Conservation (phyloP, 139 green algal genomes). For the Chlamydomonas applanata region DNA sequence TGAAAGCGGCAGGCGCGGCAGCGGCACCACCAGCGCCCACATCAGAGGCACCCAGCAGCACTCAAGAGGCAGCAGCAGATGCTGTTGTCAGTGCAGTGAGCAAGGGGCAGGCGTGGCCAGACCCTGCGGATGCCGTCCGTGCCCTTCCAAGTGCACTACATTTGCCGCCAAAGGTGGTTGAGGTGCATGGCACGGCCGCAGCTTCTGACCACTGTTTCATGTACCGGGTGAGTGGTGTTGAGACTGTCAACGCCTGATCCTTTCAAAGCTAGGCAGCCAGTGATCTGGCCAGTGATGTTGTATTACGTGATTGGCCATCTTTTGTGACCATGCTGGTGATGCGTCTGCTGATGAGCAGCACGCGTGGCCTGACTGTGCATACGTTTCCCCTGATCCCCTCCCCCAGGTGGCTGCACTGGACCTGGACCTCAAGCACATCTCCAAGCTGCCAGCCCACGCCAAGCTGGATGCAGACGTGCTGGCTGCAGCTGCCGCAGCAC, state of each 20-base stretch:
- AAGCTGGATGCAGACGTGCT: slow-evolving; percentile 57
- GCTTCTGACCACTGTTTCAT: too few relatives aligned
- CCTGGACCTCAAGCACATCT: slow-evolving; percentile 71
- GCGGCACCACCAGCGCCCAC: not conserved
- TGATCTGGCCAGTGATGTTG: too few relatives aligned
- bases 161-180: too few relatives aligned
- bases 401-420: slow-evolving; percentile 67
- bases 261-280: too few relatives aligned
- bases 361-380: not conserved
- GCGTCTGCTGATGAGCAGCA: too few relatives aligned
- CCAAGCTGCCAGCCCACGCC: slow-evolving; percentile 58
- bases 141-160: too few relatives aligned
- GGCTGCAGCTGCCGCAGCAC: not conserved
- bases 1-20: not conserved
- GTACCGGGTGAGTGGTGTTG: too few relatives aligned
- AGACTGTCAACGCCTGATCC: too few relatives aligned
- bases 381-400: not conserved
- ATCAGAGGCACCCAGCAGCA: not conserved
- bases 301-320: too few relatives aligned
- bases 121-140: too few relatives aligned
- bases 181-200: too few relatives aligned
- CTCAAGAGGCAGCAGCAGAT: not conserved
- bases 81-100: not conserved
- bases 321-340: too few relatives aligned
- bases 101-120: not conserved